Percentiles rank a stretch among this genome's conserved stretches.
These are phyloP conservation scores for Xylariaceae sp. DNA, from an alignment of 2,329 filamentous ascomycete species.

Conservation along the genomic window DNA sequence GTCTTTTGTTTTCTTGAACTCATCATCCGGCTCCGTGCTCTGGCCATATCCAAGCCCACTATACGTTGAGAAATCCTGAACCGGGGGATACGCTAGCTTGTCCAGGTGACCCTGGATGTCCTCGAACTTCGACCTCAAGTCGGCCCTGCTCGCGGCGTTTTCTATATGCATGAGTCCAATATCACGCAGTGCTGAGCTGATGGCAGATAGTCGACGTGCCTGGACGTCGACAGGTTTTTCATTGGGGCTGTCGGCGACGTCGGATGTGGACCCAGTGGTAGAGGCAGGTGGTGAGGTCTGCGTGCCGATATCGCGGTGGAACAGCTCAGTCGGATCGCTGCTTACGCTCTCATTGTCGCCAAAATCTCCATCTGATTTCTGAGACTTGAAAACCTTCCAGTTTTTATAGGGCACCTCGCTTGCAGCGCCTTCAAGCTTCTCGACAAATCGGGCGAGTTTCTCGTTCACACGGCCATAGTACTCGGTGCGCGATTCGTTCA, in stretches of 20 bases:
- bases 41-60: slow-evolving; percentile 32
- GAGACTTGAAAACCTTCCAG: slow-evolving; percentile 23
- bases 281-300: slow-evolving; percentile 59
- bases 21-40: slow-evolving; percentile 56
- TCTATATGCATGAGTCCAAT: slow-evolving; percentile 40
- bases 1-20: slow-evolving; percentile 65
- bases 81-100: slow-evolving; percentile 44
- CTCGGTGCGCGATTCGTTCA: slow-evolving; percentile 48
- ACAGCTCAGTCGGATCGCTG: slow-evolving; percentile 69
- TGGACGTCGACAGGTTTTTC: slow-evolving; percentile 36
- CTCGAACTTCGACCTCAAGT: slow-evolving; percentile 48
- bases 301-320: slow-evolving; percentile 73
- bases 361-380: slow-evolving; percentile 17
- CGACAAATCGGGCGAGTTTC: slow-evolving; percentile 42
- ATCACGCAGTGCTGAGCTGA: slow-evolving; percentile 40
- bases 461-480: slow-evolving; percentile 44
- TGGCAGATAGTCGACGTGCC: slow-evolving; percentile 36
- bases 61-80: slow-evolving; percentile 40
- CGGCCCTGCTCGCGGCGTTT: slow-evolving; percentile 45
- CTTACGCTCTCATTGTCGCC: slow-evolving; percentile 42
- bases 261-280: slow-evolving; percentile 21
- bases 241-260: slow-evolving; percentile 4
- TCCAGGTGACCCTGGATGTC: slow-evolving; percentile 63
- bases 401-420: slow-evolving; percentile 52
- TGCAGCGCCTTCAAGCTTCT: slow-evolving; percentile 51